phyloP scores from a whole-genome alignment of 768 basidiomycete species.

The Pleurotus pulmonarius region DNA sequence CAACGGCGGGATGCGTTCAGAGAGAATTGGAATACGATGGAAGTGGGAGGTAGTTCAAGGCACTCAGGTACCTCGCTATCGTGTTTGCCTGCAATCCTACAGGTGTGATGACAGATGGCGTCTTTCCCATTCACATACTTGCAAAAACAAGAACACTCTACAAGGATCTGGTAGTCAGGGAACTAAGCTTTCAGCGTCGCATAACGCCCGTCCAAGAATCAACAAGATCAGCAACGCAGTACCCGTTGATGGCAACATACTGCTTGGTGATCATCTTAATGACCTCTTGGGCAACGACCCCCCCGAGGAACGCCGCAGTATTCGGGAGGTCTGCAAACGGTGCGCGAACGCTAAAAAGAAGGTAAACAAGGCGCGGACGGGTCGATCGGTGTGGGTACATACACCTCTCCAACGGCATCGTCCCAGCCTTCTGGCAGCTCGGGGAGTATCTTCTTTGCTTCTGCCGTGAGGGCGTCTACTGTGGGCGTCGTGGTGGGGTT shows the following conservation, averaged over 20 bases:
- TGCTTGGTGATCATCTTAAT: slow-evolving; percentile 98
- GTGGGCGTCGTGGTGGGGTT: slow-evolving; percentile 34
- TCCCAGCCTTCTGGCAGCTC: slow-evolving; percentile 54
- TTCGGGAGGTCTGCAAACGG: slow-evolving; percentile 88
- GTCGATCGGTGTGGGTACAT: slow-evolving; percentile 27
- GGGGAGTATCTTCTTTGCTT: slow-evolving; percentile 44
- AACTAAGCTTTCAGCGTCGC: slow-evolving; percentile 8
- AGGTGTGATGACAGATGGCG: too few relatives aligned
- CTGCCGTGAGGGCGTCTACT: slow-evolving; percentile 46
- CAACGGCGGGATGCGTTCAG: too few relatives aligned
- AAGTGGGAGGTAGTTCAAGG: too few relatives aligned
- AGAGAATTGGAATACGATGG: too few relatives aligned
- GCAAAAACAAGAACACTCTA: too few relatives aligned
- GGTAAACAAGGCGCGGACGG: slow-evolving; percentile 12
- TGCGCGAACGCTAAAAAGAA: slow-evolving; percentile 58
- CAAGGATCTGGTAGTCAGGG: neutral
- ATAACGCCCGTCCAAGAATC: slow-evolving; percentile 72
- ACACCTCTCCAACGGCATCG: slow-evolving; percentile 77
- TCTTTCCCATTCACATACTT: too few relatives aligned
- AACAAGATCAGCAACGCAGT: slow-evolving; percentile 81
- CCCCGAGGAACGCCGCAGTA: slow-evolving; percentile 90
- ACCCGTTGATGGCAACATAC: slow-evolving; percentile 87
- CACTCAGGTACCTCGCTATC: too few relatives aligned
- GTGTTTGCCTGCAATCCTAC: too few relatives aligned
- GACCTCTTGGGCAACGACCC: slow-evolving; percentile 90